Evolutionary conservation across 1,139 yeast species (phyloP).

Genomic region (Kazachstania sp.): DNA sequence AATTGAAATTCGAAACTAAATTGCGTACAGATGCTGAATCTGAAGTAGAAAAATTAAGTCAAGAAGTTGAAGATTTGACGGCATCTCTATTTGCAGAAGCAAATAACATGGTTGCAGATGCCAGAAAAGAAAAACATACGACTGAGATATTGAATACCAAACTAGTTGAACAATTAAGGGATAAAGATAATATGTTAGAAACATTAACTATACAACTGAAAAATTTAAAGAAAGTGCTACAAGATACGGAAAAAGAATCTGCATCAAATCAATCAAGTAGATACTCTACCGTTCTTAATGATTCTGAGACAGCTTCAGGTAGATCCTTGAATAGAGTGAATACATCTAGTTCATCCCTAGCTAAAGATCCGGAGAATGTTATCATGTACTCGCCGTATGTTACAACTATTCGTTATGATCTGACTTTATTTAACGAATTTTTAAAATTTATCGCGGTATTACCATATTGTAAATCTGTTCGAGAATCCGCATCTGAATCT

Average conservation of each 20-base stretch:
- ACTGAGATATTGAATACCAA: slow-evolving; percentile 42
- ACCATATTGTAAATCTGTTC: slow-evolving; percentile 28
- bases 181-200: slow-evolving; percentile 61
- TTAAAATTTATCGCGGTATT: slow-evolving; percentile 31
- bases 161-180: slow-evolving; percentile 57
- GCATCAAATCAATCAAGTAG: slow-evolving; percentile 20
- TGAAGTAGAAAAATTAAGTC: slow-evolving; percentile 50
- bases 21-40: slow-evolving; percentile 45
- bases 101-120: slow-evolving; percentile 67
- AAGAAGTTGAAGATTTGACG: slow-evolving; percentile 70
- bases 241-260: slow-evolving; percentile 32
- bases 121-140: slow-evolving; percentile 51
- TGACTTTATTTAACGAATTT: slow-evolving; percentile 34
- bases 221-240: slow-evolving; percentile 55
- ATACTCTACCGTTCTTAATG: slow-evolving; percentile 10
- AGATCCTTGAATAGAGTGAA: slow-evolving; percentile 14
- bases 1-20: slow-evolving; percentile 32
- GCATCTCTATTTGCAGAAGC: slow-evolving; percentile 75
- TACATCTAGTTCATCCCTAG: slow-evolving; percentile 9
- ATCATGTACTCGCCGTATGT: slow-evolving; percentile 45
- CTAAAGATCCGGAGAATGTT: slow-evolving; percentile 2
- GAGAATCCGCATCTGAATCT: slow-evolving; percentile 37
- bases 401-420: slow-evolving; percentile 53
- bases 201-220: slow-evolving; percentile 60
- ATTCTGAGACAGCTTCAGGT: slow-evolving; percentile 16